Evolutionary conservation across 2,329 filamentous ascomycete species (phyloP), one percentile per base, ranked within the genome.

Genomic region (Ophiostoma ips): DNA sequence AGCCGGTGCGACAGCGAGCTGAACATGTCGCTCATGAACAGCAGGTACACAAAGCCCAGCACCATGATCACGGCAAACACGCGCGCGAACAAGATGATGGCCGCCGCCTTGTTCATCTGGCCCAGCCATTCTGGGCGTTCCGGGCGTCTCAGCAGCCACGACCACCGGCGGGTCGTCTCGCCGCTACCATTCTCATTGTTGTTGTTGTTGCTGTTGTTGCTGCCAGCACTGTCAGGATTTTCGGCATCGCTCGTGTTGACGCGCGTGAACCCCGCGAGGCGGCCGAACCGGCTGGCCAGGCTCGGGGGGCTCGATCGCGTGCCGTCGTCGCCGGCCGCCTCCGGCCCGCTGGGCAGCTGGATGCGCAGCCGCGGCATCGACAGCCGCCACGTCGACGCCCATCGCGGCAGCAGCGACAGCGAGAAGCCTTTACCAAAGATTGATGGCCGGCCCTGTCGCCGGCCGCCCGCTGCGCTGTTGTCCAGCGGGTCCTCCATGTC

Each of bases 1-100:
- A 84, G 71, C 47, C 77, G 77, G 52, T 75, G 68, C 30, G 72
- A 75, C 56, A 83, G 76, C 57, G 73, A 72, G 36, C 79, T 79
- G 60, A 95, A 87, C 37, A 95, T 65, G 65, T 94, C 85, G 62
- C 85, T 87, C 55, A 89, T 77, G 61, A 96, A 89, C 46, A 96
- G 71, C 49, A 90, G 68, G 65, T 94, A 96, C 40, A 95, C 72
- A 54, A 94, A 73, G 16, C 79, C 76, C 44, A 89, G 69, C 12
- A 96, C 79, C 43, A 94, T 67, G 45, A 88, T 68, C 12, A 94
- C 68, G 2, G 84, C 88, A 52, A 87, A 73, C 33, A 92, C 62
- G 30, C 90, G 79, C 36, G 83, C 83, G 41, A 89, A 63, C 21
- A 90, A 70, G 5, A 92, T 73, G 37, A 78, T 63, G 37, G 69